Conservation (phyloP, 495 filamentous ascomycete genomes). For the Penicillium crystallinum region DNA sequence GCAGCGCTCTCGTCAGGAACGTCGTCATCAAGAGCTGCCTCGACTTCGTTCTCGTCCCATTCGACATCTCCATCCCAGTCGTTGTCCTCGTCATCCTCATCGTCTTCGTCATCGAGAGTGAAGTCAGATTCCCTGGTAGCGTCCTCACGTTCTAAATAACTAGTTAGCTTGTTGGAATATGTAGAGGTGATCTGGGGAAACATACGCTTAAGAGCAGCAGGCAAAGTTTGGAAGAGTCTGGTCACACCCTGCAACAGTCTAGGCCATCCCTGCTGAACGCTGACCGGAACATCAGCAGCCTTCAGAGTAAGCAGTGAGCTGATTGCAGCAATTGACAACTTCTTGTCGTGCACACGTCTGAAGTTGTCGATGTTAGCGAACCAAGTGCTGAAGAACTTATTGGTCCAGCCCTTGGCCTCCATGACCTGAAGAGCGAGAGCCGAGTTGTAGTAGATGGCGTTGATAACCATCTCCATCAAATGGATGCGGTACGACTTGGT, state of each 20-base stretch:
- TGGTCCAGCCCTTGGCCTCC: constrained; percentile 92
- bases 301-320: constrained; percentile 72
- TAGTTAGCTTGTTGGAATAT: constrained; percentile 11
- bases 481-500: constrained; percentile 88
- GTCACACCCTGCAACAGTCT: constrained; percentile 87
- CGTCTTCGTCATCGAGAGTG: constrained; percentile 67
- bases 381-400: constrained; percentile 98
- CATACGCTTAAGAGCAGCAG: constrained; percentile 77
- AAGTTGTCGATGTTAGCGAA: constrained; percentile 95
- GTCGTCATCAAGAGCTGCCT: constrained; percentile 56
- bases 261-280: constrained; percentile 96
- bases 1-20: constrained; percentile 84
- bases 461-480: constrained; percentile 98
- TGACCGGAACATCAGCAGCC: constrained; percentile 72
- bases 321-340: constrained; percentile 91
- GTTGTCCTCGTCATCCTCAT: constrained; percentile 67
- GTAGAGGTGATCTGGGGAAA: background rate
- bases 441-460: constrained; percentile 96
- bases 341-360: constrained; percentile 94
- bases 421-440: constrained; percentile 73
- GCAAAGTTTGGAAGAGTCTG: constrained; percentile 83
- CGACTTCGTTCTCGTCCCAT: constrained; percentile 62
- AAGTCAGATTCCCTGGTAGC: constrained; percentile 85
- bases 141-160: constrained; percentile 69
- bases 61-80: constrained; percentile 62